Base-by-base conservation (phyloP, 805 yeast genomes). In the Lachancea thermotolerans region DNA sequence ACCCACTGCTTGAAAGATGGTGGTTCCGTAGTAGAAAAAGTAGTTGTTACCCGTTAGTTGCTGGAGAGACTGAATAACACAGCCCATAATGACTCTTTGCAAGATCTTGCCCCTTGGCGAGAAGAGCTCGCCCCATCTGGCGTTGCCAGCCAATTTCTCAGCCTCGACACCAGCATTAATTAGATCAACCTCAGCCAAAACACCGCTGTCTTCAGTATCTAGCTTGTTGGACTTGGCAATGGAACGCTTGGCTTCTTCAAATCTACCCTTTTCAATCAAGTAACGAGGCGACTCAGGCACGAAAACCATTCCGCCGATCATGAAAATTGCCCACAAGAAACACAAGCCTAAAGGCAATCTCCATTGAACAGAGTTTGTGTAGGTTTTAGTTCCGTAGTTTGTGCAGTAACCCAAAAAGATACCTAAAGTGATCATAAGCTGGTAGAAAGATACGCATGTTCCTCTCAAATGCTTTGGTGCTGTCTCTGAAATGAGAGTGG, bases 211-310 rank as follows among this genome's bases (percentile, higher is more conserved):
- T 42, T 81, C 83, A 11, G 65, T 53, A 5, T 72, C 53, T 34
- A 74, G 70, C 60, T 75, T 79, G 71, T 82, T 82, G 39, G 82
- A 74, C 54, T 59, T 73, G 27, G 82, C 81, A 49, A 82, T 62
- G 15, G 86, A 77, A 21, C 56, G 59, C 62, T 71, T 78, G 44
- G 88, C 89, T 44, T 79, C 84, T 40, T 81, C 88, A 37, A 76
- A 56, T 52, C 65, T 73, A 47, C 71, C 74, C 47, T 67, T 64
- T 66, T 78, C 81, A 46, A 78, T 69, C 63, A 82, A 72, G 66
- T 61, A 82, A 64, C 89, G 71, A 57, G 89, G 86, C 17, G 87
- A 81, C 69, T 83, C 90, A 42, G 89, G 89, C 76, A 81, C 81
- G 55, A 74, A 70, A 25, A 58, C 46, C 66, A 68, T 64, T 49